Evolutionary conservation across 225 moss, liverwort and hornwort genomes (phyloP).

Genomic region (Sphagnum contortum): DNA sequence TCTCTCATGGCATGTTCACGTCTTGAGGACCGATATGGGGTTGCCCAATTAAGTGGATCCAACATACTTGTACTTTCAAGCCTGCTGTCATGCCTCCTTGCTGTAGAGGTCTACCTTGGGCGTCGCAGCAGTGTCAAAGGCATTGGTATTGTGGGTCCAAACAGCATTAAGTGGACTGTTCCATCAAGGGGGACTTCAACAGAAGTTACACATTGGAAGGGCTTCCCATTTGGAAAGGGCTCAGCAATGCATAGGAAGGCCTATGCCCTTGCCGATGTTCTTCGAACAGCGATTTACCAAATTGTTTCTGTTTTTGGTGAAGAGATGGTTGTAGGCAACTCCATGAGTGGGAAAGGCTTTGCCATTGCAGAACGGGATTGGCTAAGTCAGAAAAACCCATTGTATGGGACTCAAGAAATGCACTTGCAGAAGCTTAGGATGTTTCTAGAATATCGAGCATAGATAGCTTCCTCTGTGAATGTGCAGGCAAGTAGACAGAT

Average conservation of each 20-base stretch:
- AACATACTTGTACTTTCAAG: constrained; percentile 67
- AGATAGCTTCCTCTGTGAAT: constrained; percentile 5
- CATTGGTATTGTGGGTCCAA: constrained; percentile 55
- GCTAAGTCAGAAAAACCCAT: constrained; percentile 48
- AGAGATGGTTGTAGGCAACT: constrained; percentile 49
- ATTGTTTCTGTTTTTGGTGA: constrained; percentile 69
- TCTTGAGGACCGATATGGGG: constrained; percentile 70
- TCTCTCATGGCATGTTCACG: constrained; percentile 60
- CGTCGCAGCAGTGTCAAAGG: constrained; percentile 48
- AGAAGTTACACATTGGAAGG: constrained; percentile 38
- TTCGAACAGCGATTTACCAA: constrained; percentile 68
- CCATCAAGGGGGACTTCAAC: constrained; percentile 47
- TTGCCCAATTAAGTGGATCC: constrained; percentile 71
- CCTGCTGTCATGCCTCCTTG: constrained; percentile 67
- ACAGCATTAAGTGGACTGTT: constrained; percentile 80
- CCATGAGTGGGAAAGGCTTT: constrained; percentile 30
- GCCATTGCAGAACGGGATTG: constrained; percentile 61
- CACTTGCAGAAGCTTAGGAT: constrained; percentile 61
- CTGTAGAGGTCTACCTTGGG: constrained; percentile 70
- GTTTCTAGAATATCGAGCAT: constrained; percentile 52
- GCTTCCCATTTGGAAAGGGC: constrained; percentile 58
- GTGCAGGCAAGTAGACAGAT: no score
- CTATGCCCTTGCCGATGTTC: constrained; percentile 72
- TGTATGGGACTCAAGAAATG: constrained; percentile 67
- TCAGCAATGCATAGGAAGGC: constrained; percentile 73